Evolutionary conservation across 352 stramenopile genomes (phyloP).

Genomic region (Thalassiosira ordinaria): DNA sequence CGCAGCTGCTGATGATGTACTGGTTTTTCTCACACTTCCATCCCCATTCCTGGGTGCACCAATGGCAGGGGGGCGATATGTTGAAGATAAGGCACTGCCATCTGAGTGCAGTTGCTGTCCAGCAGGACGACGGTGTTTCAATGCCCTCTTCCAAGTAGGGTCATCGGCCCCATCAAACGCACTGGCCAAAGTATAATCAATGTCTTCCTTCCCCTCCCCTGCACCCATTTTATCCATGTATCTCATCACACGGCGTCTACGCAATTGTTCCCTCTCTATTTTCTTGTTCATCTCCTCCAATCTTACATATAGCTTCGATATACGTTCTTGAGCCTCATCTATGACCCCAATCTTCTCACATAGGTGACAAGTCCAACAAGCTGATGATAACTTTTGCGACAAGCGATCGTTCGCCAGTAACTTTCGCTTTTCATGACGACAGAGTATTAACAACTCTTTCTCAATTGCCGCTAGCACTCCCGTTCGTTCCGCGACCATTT

Average conservation of each 20-base stretch:
- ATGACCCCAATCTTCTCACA: conserved; percentile 59
- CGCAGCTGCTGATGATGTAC: too few species aligned
- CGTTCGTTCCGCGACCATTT: conserved; percentile 67
- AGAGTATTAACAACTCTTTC: conserved; percentile 78
- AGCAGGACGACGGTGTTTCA: conserved; percentile 22
- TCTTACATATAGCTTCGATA: conserved; percentile 69
- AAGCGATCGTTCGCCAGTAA: conserved; percentile 58
- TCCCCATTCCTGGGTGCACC: conserved; percentile 40
- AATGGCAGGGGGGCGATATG: conserved; percentile 42
- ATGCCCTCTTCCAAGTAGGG: conserved; percentile 44
- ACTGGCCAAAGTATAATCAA: conserved; percentile 82
- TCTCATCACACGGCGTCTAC: conserved; percentile 75
- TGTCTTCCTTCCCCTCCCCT: conserved; percentile 75
- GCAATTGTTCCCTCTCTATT: conserved; percentile 75
- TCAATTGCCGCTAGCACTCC: conserved; percentile 72
- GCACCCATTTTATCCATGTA: conserved; percentile 81
- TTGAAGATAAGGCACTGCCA: conserved; percentile 1
- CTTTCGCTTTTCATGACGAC: conserved; percentile 78
- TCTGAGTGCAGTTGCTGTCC: not conserved
- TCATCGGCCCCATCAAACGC: conserved; percentile 63
- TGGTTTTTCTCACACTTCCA: conserved; percentile 11
- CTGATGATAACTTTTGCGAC: conserved; percentile 32
- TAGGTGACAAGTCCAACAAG: conserved; percentile 38
- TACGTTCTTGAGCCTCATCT: conserved; percentile 71
- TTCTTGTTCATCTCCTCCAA: conserved; percentile 78